A percentile compares a stretch with the other conserved stretches of the same genome.
phyloP scores from a whole-genome alignment of 768 basidiomycete genomes.

The Lactarius psammicola region DNA sequence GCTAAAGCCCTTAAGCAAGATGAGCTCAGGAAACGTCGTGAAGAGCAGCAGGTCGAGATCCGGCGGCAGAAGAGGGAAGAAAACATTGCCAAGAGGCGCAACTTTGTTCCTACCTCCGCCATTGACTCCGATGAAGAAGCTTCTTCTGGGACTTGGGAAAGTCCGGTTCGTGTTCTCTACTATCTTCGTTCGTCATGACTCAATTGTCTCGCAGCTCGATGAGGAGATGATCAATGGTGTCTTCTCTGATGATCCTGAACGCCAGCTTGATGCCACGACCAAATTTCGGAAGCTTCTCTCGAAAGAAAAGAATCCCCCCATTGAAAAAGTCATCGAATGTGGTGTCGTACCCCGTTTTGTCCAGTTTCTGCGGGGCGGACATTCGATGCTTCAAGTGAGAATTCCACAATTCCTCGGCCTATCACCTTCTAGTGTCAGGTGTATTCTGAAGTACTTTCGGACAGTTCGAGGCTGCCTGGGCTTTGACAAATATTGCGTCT shows the following conservation, averaged over 20 bases:
- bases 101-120: conserved; percentile 73
- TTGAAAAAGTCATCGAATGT: conserved; percentile 97
- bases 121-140: conserved; percentile 93
- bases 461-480: conserved; percentile 98
- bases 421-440: background rate
- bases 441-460: conserved; percentile 12
- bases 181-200: conserved; percentile 9
- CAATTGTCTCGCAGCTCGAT: conserved; percentile 52
- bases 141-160: conserved; percentile 65
- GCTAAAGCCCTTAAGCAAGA: conserved; percentile 88
- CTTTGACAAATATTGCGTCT: conserved; percentile 95
- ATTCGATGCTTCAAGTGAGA: conserved; percentile 80
- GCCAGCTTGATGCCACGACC: conserved; percentile 94
- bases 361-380: conserved; percentile 79
- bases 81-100: conserved; percentile 96
- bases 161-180: conserved; percentile 54
- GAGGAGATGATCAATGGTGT: conserved; percentile 93
- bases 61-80: conserved; percentile 97
- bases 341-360: conserved; percentile 97
- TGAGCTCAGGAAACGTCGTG: conserved; percentile 92
- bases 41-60: conserved; percentile 99
- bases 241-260: conserved; percentile 87
- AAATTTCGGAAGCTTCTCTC: conserved; percentile 98
- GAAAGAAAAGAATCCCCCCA: conserved; percentile 99
- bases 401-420: background rate